These are phyloP conservation scores for Vigna angularis DNA, from an alignment of 306 rosid species.

Conservation along the genomic window DNA sequence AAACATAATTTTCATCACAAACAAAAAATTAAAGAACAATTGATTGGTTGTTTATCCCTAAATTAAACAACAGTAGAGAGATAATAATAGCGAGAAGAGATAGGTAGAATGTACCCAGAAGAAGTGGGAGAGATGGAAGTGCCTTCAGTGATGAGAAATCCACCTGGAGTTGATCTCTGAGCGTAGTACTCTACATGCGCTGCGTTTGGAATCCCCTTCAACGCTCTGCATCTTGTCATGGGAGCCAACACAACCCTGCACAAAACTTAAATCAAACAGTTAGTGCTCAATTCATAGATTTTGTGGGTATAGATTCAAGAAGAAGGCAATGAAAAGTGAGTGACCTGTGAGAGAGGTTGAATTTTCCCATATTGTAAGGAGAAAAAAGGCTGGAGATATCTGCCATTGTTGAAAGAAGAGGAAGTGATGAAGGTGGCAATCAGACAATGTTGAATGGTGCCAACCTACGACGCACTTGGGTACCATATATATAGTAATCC, in stretches of 20 bases:
- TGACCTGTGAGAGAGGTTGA: neutral
- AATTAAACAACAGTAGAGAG: too few relatives aligned
- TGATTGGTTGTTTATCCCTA: too few relatives aligned
- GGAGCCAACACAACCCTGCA: constrained; percentile 57
- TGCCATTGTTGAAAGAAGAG: neutral
- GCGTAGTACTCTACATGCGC: constrained; percentile 42
- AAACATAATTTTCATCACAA: too few relatives aligned
- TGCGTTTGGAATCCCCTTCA: constrained; percentile 46
- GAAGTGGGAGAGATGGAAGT: constrained; percentile 52
- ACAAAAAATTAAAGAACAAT: too few relatives aligned
- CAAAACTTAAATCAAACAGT: neutral
- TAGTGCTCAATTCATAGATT: too few relatives aligned
- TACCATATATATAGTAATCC: too few relatives aligned
- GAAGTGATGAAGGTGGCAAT: too few relatives aligned
- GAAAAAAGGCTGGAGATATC: neutral
- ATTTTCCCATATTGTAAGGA: neutral
- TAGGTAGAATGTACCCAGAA: constrained; percentile 33
- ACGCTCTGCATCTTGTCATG: constrained; percentile 57
- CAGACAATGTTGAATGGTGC: too few relatives aligned
- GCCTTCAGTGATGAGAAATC: constrained; percentile 55
- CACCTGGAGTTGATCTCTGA: constrained; percentile 54
- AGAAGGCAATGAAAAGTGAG: neutral
- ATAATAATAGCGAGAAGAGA: neutral
- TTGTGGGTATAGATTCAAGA: neutral
- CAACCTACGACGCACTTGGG: too few relatives aligned